phyloP scores from a whole-genome alignment of 2,329 filamentous ascomycete genomes.

The Corinectria fuckeliana region DNA sequence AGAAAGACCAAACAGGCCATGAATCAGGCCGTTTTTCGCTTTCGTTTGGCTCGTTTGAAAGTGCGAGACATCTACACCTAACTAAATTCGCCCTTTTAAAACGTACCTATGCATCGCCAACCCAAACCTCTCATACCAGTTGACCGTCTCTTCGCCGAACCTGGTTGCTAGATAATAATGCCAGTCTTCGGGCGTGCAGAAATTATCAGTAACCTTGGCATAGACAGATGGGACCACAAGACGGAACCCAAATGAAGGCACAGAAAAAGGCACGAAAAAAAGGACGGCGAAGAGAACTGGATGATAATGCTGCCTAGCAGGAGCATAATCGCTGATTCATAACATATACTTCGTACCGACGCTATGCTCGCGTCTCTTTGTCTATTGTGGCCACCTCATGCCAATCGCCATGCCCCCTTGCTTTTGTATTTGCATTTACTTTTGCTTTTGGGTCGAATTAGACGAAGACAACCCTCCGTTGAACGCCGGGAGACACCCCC shows the following conservation, averaged over 20 bases:
- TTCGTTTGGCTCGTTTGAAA: no score
- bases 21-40: no score
- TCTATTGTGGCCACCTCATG: constrained; percentile 4
- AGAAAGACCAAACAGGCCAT: no score
- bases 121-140: no score
- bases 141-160: no score
- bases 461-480: constrained; percentile 3
- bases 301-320: constrained; percentile 7
- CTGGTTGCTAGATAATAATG: no score
- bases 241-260: not conserved
- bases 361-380: constrained; percentile 8
- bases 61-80: no score
- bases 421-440: no score
- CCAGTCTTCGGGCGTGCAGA: no score
- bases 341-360: constrained; percentile 7
- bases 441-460: not conserved
- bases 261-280: no score
- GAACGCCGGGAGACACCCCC: constrained; percentile 2
- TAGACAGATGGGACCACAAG: not conserved
- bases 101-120: no score
- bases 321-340: constrained; percentile 5
- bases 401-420: constrained; percentile 4
- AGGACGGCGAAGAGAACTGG: not conserved
- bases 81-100: no score
- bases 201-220: not conserved